Conservation (phyloP, 352 stramenopile species). For the Pythium vanterpoolii region DNA sequence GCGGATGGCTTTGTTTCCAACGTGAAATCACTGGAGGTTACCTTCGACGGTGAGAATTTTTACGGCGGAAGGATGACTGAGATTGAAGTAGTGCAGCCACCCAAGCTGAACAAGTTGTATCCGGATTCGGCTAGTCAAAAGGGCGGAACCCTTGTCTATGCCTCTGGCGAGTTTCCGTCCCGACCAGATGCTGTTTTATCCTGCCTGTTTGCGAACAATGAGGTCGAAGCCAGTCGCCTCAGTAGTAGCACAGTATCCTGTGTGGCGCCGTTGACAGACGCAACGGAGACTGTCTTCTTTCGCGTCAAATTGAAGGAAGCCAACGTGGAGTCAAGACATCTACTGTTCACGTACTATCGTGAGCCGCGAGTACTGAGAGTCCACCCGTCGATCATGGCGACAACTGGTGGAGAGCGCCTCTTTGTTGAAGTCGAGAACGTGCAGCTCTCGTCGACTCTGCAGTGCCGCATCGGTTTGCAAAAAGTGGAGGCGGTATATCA, state of each 20-base stretch:
- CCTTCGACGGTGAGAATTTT: conserved; percentile 9
- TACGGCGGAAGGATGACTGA: background rate
- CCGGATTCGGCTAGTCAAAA: background rate
- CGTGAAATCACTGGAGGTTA: background rate
- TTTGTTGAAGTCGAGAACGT: conserved; percentile 6
- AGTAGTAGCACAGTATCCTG: background rate
- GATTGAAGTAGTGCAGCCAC: background rate
- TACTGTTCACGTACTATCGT: conserved; percentile 1
- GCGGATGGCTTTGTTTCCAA: background rate
- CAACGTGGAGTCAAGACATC: background rate
- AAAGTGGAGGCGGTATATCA: background rate
- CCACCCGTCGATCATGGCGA: background rate
- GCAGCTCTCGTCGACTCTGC: background rate
- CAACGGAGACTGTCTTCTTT: background rate
- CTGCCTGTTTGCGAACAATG: conserved; percentile 1
- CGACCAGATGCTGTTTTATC: background rate
- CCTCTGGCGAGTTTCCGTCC: background rate
- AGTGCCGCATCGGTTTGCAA: conserved; percentile 6
- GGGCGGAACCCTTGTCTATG: conserved; percentile 3
- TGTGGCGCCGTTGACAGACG: background rate
- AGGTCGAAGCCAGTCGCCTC: background rate
- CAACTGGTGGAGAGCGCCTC: conserved; percentile 3
- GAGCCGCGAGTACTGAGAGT: background rate
- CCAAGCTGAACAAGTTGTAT: background rate
- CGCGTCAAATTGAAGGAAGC: background rate